Base-by-base conservation (phyloP, 257 asterid species). In the Gentiana macrophylla region DNA sequence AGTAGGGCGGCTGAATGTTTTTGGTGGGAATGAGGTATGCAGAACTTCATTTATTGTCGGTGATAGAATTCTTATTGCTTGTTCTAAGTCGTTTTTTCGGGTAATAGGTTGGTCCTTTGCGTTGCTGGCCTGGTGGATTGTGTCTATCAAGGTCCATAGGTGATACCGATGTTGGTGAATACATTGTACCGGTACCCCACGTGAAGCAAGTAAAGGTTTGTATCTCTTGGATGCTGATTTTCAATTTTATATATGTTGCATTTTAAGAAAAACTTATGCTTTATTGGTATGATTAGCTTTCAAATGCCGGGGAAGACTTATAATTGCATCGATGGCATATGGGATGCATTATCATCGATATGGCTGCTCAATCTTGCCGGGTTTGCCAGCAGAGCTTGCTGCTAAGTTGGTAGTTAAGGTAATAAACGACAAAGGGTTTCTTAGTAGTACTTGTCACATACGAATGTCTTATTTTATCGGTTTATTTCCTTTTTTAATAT, bases 61-160 rank as follows among this genome's bases (percentile, higher is more conserved):
- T 11, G 45, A 32, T 44, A 8, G 8, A 32, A 43, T 11, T 47
- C 32, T 41, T 50, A 49, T 33, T 56, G 33, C 10, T 41, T n/a
- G 32, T 24, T 63, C 46, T n/a, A 10, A 35, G 34, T 57, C 48
- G 62, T 53, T 32, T 36, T 60, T 67, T 50, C 70, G 63, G 59
- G 56, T 15, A 77, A 43, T 70, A 91, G 98, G 95, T 91, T 75
- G 98, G 98, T 63, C 98, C 98, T 6, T 67, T 91, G 55, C 98
- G 98, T 47, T 91, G 98, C 77, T 91, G 98, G 98, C 97, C 98
- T 36, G 97, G 96, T 66, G 98, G 97, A 38, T 77, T 91, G 70
- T 91, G 98, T 61, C 95, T 91, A 71, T 91, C 98, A 35, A 83
- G 98, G 78, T 91, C 98, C 32, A 91, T 91, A 43, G 98, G 98